Percentiles rank a stretch among this genome's conserved stretches.
Evolutionary conservation across 2,329 filamentous ascomycete genomes (phyloP).

Genomic region (Aspergillus brasiliensis): DNA sequence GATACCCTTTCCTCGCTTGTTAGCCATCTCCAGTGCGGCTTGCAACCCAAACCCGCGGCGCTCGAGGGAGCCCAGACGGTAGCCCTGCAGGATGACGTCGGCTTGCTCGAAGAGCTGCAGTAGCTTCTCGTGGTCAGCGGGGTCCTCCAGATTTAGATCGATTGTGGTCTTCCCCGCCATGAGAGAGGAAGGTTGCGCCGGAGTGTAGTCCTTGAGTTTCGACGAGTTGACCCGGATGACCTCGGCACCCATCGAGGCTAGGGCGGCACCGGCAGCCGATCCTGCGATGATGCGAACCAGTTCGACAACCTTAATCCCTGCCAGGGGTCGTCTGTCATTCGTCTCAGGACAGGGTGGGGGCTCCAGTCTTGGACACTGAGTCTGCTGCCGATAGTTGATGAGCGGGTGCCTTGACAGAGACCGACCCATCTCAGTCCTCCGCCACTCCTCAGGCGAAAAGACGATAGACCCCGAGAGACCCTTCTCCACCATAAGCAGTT

Average conservation of each 20-base stretch:
- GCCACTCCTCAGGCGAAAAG: not conserved
- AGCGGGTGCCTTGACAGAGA: not conserved
- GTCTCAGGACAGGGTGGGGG: not conserved
- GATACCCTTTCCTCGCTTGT: constrained; percentile 46
- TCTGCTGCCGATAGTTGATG: not conserved
- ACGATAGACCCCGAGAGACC: not conserved
- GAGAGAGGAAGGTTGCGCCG: constrained; percentile 18
- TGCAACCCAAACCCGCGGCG: constrained; percentile 36
- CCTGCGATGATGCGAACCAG: not conserved
- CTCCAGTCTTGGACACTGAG: not conserved
- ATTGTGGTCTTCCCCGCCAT: constrained; percentile 29
- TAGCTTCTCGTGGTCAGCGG: constrained; percentile 44
- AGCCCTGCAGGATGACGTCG: constrained; percentile 59
- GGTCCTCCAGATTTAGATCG: constrained; percentile 50
- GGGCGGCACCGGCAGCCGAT: not conserved
- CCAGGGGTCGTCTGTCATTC: not conserved
- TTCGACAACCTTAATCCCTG: not conserved
- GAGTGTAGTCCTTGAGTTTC: not conserved
- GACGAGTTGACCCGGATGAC: not conserved
- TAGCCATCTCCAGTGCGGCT: constrained; percentile 44
- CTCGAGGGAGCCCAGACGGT: constrained; percentile 48
- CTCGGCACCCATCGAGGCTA: not conserved
- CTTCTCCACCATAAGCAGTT: not conserved
- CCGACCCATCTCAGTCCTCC: not conserved
- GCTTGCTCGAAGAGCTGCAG: constrained; percentile 49